phyloP scores from a whole-genome alignment of 1,284 basidiomycete genomes.

The Filobasidium uniguttulatum region DNA sequence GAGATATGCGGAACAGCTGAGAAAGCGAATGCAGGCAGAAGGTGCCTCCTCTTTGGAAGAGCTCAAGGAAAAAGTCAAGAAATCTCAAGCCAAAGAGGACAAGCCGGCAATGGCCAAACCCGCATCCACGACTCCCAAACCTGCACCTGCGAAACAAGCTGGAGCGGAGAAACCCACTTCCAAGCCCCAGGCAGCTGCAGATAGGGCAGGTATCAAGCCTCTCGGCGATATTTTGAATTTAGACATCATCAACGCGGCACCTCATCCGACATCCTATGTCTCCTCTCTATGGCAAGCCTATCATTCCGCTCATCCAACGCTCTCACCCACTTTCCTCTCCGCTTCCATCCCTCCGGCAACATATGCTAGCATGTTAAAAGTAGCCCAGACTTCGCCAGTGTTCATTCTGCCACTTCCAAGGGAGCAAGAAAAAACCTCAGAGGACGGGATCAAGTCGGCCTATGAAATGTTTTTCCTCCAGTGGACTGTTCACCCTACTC shows the following conservation, averaged over 20 bases:
- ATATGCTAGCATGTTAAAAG: slow-evolving; percentile 56
- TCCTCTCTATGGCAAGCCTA: slow-evolving; percentile 77
- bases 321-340: slow-evolving; percentile 66
- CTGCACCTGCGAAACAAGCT: slow-evolving; percentile 10
- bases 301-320: slow-evolving; percentile 61
- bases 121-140: slow-evolving; percentile 4
- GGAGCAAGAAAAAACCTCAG: slow-evolving; percentile 26
- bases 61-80: slow-evolving; percentile 29
- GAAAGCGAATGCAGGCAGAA: slow-evolving; percentile 28
- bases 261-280: slow-evolving; percentile 59
- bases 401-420: slow-evolving; percentile 70
- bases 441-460: slow-evolving; percentile 24
- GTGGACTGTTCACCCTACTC: slow-evolving; percentile 60
- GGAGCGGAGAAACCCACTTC: slow-evolving; percentile 18
- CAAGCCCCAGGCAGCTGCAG: slow-evolving; percentile 24
- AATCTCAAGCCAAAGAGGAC: slow-evolving; percentile 18
- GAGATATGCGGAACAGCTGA: slow-evolving; percentile 36
- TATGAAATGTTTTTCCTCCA: slow-evolving; percentile 81
- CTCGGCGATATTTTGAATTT: slow-evolving; percentile 67
- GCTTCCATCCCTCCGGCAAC: slow-evolving; percentile 58
- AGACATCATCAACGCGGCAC: slow-evolving; percentile 50
- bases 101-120: slow-evolving; percentile 23
- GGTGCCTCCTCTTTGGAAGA: slow-evolving; percentile 30
- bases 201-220: slow-evolving; percentile 44
- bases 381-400: slow-evolving; percentile 52